These are phyloP conservation scores for Xerophyta viscosa DNA, from an alignment of 106 monocot species.

Conservation along the genomic window DNA sequence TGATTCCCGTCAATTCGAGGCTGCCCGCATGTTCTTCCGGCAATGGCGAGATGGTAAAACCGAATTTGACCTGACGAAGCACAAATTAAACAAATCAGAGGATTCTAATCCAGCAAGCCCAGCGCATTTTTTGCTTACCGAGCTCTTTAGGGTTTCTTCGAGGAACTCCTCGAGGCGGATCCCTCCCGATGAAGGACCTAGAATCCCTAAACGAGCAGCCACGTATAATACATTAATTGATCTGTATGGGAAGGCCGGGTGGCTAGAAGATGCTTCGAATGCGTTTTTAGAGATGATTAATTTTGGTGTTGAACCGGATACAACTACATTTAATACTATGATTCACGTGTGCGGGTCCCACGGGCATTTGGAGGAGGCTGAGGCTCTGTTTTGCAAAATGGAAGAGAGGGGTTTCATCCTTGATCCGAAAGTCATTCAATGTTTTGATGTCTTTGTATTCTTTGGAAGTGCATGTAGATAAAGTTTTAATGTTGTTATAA, in stretches of 20 bases:
- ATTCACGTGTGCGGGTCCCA: conserved; percentile 47
- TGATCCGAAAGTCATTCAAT: conserved; percentile 79
- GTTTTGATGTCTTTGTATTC: conserved; percentile 66
- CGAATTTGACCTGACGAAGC: conserved; percentile 26
- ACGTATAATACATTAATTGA: conserved; percentile 83
- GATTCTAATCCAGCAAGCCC: conserved; percentile 19
- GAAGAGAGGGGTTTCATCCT: conserved; percentile 47
- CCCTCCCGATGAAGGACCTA: not conserved
- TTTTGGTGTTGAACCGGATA: conserved; percentile 56
- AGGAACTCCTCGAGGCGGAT: conserved; percentile 1
- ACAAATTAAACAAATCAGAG: not conserved
- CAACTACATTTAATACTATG: conserved; percentile 78
- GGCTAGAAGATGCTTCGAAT: conserved; percentile 54
- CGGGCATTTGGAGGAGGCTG: conserved; percentile 52
- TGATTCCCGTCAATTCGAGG: conserved; percentile 39
- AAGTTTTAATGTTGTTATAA: conserved; percentile 28
- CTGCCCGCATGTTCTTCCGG: conserved; percentile 39
- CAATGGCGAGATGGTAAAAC: conserved; percentile 46
- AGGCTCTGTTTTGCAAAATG: conserved; percentile 54
- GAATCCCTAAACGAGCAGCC: conserved; percentile 49
- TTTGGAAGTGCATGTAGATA: conserved; percentile 16
- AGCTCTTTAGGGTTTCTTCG: conserved; percentile 37
- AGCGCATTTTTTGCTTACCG: conserved; percentile 60
- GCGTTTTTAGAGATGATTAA: conserved; percentile 52
- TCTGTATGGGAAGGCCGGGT: conserved; percentile 76